Base-by-base conservation (phyloP, 2,329 filamentous ascomycete genomes). In the Hyphodiscus sp. region DNA sequence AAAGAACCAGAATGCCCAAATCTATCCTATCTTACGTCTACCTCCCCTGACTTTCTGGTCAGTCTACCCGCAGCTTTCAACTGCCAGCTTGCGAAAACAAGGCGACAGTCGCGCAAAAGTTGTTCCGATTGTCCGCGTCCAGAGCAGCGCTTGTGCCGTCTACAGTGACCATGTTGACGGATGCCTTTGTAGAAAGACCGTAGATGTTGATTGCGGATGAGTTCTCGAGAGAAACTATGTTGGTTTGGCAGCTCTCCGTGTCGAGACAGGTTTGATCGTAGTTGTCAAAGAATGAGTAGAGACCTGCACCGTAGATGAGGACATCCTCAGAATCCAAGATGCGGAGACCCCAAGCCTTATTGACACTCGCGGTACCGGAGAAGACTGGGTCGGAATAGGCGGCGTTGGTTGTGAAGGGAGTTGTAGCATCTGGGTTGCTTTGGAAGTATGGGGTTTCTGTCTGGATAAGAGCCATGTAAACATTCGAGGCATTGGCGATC, bases 381-480 rank as follows among this genome's bases (percentile, higher is more conserved):
- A 94, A 96, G 62, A 83, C 78, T 0, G 91, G 87, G 67, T 92
- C 88, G 46, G 69, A 70, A 63, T 77, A 87, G 7, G 72, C 71
- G 18, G 76, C 59, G 63, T 85, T 81, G 58, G 75, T 71, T 0
- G 73, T 74, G 70, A 87, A 90, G 41, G 85, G 87, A 10, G 80
- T 76, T 10, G 80, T 76, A 2, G 89, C 81, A 61, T 86, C 79
- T 4, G 91, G 89, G 73, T 92, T 91, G 68, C 86, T 81, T 73
- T 95, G 89, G 78, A 86, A 90, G 76, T 89, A 91, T 30, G 91
- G 87, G 5, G 91, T 96, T 73, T 96, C 92, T 2, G 88, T 89
- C 73, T 96, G 91, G 64, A 95, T 89, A 49, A 89, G 74, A 11
- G 81, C 85, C 79, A 95, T 85, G 74, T 87, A 95, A 58, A 95